A percentile compares a stretch with the other conserved stretches of the same genome.
These are phyloP conservation scores for Phytophthora citricola DNA, from an alignment of 352 stramenopile genomes.

Conservation along the genomic window DNA sequence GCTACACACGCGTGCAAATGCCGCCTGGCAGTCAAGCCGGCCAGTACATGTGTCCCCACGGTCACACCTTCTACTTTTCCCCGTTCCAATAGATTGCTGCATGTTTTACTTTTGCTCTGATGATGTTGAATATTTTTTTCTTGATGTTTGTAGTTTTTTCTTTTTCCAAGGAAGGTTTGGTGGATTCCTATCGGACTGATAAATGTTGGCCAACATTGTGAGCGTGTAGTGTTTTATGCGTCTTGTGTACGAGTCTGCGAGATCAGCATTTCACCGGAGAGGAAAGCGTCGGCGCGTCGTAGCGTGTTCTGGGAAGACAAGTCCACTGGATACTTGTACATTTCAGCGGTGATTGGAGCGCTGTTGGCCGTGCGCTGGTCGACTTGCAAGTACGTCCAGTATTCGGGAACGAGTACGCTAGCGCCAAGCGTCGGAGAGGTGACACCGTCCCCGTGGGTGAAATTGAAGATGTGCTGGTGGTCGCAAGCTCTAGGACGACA, in stretches of 20 bases:
- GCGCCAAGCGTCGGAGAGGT: conserved; percentile 38
- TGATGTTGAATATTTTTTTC: conserved; percentile 2
- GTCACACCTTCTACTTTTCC: conserved; percentile 88
- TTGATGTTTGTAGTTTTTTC: conserved; percentile 7
- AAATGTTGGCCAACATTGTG: not conserved
- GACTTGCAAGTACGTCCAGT: conserved; percentile 86
- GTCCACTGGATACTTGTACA: conserved; percentile 86
- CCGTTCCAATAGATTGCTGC: conserved; percentile 60
- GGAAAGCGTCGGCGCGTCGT: conserved; percentile 76
- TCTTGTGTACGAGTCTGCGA: conserved; percentile 46
- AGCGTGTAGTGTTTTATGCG: conserved; percentile 1
- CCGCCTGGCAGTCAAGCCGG: conserved; percentile 80
- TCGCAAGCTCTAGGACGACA: conserved; percentile 78
- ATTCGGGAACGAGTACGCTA: conserved; percentile 67
- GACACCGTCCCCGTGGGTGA: conserved; percentile 43
- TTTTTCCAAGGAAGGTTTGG: conserved; percentile 4
- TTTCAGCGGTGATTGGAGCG: conserved; percentile 70
- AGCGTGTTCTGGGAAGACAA: conserved; percentile 75
- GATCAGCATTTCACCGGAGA: conserved; percentile 77
- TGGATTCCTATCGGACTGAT: not conserved
- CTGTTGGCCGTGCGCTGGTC: conserved; percentile 83
- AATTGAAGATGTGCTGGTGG: conserved; percentile 52
- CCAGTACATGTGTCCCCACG: conserved; percentile 91
- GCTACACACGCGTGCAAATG: conserved; percentile 90
- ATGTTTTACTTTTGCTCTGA: conserved; percentile 12